Evolutionary conservation across 2,329 filamentous ascomycete species (phyloP), one percentile per base, ranked within the genome.

Genomic region (Dothideomycetes sp.): DNA sequence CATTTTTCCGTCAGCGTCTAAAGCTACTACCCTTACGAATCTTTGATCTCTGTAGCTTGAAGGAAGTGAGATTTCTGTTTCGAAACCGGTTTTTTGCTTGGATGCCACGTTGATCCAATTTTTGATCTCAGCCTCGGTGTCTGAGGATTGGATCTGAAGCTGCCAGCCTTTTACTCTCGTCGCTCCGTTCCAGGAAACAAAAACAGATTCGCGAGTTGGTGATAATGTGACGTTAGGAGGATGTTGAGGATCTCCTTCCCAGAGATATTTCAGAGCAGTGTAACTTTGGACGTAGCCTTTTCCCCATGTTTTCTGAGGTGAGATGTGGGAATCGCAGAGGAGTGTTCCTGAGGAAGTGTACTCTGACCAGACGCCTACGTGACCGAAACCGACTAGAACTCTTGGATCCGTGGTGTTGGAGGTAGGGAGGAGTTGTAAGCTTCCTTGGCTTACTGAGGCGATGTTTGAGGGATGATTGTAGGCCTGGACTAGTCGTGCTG

Each of bases 301-400:
- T 5, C 41, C 41, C 13, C 19, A 36, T 3, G 23, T 20, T 2
- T 29, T 24, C 8, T 25, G n/a, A 3, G 30, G 19, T 4, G 43
- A 62, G 52, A 72, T 64, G 48, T 70, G 69, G 2, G 60, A 60
- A 41, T 76, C 68, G 56, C 73, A 76, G 10, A 77, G 55, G 3
- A 69, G 51, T 4, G 63, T 55, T 5, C 71, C 73, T 16, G 67
- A 61, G 2, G 58, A 48, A 0, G 59, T 58, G 47, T 67, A 49
- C 37, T 67, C 63, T 1, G 63, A 62, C 12, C 57, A 59, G 6
- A 62, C 53, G 0, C 53, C 53, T 18, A 54, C 51, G 29, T 61
- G 51, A 5, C 74, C 73, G 67, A 71, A 78, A 42, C 71, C 71
- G 16, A 78, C 64, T 9, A 78, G 53, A 3, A 70, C 64, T 41